Conservation (phyloP, 352 stramenopile species). For the Globisporangium echinulatum region DNA sequence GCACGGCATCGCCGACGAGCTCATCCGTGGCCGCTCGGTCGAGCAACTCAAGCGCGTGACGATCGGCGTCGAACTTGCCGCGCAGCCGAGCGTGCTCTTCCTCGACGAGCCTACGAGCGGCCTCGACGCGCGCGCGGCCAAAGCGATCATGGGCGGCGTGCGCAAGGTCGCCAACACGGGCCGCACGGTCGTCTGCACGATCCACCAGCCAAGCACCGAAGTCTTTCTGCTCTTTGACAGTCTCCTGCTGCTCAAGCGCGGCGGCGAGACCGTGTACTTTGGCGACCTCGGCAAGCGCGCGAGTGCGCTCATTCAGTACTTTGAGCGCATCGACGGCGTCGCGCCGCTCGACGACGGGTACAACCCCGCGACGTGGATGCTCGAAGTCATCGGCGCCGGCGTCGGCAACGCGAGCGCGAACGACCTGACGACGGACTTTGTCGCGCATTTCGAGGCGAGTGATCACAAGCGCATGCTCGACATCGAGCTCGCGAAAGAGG, state of each 20-base stretch:
- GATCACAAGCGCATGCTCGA: constrained; percentile 19
- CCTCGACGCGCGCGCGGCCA: constrained; percentile 26
- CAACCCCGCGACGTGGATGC: constrained; percentile 74
- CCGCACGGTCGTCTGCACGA: constrained; percentile 73
- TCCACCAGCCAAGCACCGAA: constrained; percentile 69
- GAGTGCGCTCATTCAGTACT: constrained; percentile 30
- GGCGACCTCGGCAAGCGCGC: constrained; percentile 43
- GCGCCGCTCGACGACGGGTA: constrained; percentile 32
- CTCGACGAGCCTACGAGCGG: constrained; percentile 45
- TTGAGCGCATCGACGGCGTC: constrained; percentile 44
- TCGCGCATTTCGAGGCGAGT: constrained; percentile 22
- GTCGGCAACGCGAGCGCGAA: constrained; percentile 12
- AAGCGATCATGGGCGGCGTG: constrained; percentile 31
- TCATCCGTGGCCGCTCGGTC: constrained; percentile 23
- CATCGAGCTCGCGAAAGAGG: constrained; percentile 14
- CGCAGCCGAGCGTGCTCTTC: constrained; percentile 66
- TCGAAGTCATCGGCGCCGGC: constrained; percentile 40
- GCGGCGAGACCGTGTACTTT: constrained; percentile 48
- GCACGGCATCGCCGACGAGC: constrained; percentile 13
- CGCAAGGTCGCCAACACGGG: constrained; percentile 36
- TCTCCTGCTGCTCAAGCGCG: constrained; percentile 65
- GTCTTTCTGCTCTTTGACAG: constrained; percentile 76
- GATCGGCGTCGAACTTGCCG: constrained; percentile 51
- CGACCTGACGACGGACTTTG: constrained; percentile 16
- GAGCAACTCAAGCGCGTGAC: constrained; percentile 23